phyloP scores from a whole-genome alignment of 2,329 filamentous ascomycete genomes.

The Proliferodiscus dingleyae region DNA sequence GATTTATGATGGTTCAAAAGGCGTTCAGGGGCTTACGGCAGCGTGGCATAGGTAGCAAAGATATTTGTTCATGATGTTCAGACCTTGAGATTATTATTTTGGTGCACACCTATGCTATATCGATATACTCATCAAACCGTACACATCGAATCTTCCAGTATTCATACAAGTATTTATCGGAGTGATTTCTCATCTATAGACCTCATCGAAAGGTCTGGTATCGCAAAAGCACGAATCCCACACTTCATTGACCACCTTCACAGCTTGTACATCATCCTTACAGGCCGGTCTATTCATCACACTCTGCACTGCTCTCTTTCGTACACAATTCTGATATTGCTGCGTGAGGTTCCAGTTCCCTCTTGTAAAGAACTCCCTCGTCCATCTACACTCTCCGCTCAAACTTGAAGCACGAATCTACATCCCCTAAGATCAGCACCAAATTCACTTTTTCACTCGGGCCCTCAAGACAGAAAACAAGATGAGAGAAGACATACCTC shows the following conservation, averaged over 20 bases:
- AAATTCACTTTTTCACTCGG: neutral
- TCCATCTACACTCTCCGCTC: constrained; percentile 90
- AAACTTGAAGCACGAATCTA: constrained; percentile 90
- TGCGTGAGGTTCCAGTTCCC: constrained; percentile 86
- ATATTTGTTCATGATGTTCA: constrained; percentile 21
- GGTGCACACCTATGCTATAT: constrained; percentile 30
- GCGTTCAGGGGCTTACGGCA: constrained; percentile 26
- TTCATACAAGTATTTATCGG: constrained; percentile 20
- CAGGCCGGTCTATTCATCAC: constrained; percentile 74
- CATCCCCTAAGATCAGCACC: constrained; percentile 18
- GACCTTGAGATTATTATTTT: constrained; percentile 29
- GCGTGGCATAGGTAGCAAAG: constrained; percentile 10
- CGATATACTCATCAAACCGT: constrained; percentile 22
- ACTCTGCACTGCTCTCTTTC: constrained; percentile 72
- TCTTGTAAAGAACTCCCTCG: constrained; percentile 76
- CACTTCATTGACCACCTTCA: constrained; percentile 90
- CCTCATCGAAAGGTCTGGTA: constrained; percentile 93
- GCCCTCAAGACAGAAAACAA: neutral
- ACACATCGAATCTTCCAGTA: constrained; percentile 1
- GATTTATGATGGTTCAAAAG: constrained; percentile 23
- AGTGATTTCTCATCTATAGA: constrained; percentile 62
- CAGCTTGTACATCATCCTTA: constrained; percentile 80
- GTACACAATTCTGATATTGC: constrained; percentile 90
- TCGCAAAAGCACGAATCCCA: constrained; percentile 97
- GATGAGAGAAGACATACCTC: constrained; percentile 55